A percentile compares a stretch with the other conserved stretches of the same genome.
Conservation (phyloP, 2,329 filamentous ascomycete species). For the Gnomoniopsis smithogilvyi region DNA sequence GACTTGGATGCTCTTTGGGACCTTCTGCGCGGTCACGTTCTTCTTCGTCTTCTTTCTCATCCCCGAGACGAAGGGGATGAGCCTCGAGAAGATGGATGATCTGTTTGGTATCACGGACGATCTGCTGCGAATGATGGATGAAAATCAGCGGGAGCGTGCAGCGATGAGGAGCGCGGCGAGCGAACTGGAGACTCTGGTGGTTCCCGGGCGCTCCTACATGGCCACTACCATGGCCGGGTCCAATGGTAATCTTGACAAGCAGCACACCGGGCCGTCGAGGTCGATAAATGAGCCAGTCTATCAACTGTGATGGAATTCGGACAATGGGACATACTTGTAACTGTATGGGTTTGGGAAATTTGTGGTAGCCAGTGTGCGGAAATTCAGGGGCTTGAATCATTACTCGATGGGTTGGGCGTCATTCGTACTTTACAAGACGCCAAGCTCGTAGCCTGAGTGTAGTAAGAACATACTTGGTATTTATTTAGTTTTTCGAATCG, state of each 20-base stretch:
- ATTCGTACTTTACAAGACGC: not conserved
- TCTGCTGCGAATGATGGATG: constrained; percentile 27
- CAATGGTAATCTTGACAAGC: not conserved
- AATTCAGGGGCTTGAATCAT: not conserved
- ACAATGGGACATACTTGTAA: not conserved
- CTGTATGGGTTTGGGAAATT: not conserved
- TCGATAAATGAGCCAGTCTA: constrained; percentile 3
- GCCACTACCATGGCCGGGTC: not conserved
- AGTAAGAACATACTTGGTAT: not conserved
- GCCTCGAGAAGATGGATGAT: constrained; percentile 64
- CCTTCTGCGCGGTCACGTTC: constrained; percentile 63
- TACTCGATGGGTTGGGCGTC: not conserved
- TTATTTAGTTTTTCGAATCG: not conserved
- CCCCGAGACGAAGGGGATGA: constrained; percentile 67
- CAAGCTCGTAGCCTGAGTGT: not conserved
- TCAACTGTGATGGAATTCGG: not conserved
- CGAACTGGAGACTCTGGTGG: not conserved
- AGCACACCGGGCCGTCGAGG: not conserved
- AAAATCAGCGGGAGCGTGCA: constrained; percentile 8
- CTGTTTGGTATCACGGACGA: constrained; percentile 58
- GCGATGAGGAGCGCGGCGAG: constrained; percentile 2
- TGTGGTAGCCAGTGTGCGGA: not conserved
- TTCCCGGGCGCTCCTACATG: not conserved
- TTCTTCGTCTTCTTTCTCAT: constrained; percentile 65
- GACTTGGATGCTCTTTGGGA: constrained; percentile 67